Evolutionary conservation across 208 protist genomes (phyloP).

Genomic region (Leishmania mexicana): DNA sequence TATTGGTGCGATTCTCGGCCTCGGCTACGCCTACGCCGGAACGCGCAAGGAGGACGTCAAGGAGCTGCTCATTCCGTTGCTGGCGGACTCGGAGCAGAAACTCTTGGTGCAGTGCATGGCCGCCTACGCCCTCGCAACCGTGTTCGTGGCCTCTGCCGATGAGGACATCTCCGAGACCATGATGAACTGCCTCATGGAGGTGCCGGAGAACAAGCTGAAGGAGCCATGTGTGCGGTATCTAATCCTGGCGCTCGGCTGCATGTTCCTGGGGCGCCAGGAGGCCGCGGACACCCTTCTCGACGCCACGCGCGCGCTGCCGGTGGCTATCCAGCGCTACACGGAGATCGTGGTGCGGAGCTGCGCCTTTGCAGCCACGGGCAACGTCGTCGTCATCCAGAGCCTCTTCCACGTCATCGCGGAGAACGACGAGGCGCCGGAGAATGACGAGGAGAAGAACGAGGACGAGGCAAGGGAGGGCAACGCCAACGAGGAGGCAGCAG

Average conservation of each 20-base stretch:
- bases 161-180: conserved; percentile 95
- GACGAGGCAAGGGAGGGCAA: conserved; percentile 15
- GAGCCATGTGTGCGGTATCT: conserved; percentile 91
- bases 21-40: conserved; percentile 98
- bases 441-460: conserved; percentile 41
- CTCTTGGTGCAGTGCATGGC: conserved; percentile 95
- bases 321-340: conserved; percentile 88
- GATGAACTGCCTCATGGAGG: conserved; percentile 93
- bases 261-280: conserved; percentile 96
- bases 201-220: conserved; percentile 58
- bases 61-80: conserved; percentile 93
- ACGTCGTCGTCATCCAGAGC: conserved; percentile 98
- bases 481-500: neutral
- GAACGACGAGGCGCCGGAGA: conserved; percentile 67
- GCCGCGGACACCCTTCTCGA: conserved; percentile 94
- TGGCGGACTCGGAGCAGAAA: conserved; percentile 91
- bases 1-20: conserved; percentile 92
- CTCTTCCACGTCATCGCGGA: conserved; percentile 96
- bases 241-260: conserved; percentile 93
- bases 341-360: conserved; percentile 95
- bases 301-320: conserved; percentile 80
- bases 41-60: conserved; percentile 94
- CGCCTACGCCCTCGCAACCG: conserved; percentile 95
- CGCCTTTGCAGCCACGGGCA: conserved; percentile 98
- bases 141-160: conserved; percentile 96